These are phyloP conservation scores for Aspergillus tubingensis DNA, from an alignment of 2,329 filamentous ascomycete species.

Conservation along the genomic window DNA sequence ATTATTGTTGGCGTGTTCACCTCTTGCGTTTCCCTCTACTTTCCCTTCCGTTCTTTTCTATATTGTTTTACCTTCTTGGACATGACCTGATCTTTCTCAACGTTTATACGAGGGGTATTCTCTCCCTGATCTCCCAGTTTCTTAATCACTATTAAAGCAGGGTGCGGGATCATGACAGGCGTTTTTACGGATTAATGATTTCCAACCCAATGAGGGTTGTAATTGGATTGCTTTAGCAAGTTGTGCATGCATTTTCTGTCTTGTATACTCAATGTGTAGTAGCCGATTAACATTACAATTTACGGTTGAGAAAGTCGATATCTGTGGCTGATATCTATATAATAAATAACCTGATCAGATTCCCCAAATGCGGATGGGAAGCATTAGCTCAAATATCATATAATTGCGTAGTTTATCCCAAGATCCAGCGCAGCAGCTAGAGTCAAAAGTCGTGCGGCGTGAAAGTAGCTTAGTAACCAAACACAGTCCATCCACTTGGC, in stretches of 20 bases:
- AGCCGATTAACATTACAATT: constrained; percentile 9
- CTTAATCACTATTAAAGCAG: constrained; percentile 7
- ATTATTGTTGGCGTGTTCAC: background rate
- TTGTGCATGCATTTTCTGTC: constrained; percentile 12
- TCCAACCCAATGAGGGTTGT: constrained; percentile 2
- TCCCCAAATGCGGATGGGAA: no score
- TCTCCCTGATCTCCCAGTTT: constrained; percentile 12
- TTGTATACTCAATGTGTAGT: constrained; percentile 5
- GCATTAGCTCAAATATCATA: no score
- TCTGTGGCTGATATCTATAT: no score
- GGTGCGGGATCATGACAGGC: constrained; percentile 10
- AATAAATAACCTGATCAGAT: no score
- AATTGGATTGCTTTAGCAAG: constrained; percentile 10
- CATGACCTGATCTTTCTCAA: constrained; percentile 8
- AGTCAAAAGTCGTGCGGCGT: background rate
- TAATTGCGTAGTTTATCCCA: no score
- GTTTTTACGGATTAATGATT: constrained; percentile 11
- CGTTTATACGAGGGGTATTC: constrained; percentile 7
- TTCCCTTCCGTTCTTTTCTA: constrained; percentile 5
- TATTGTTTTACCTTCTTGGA: constrained; percentile 18
- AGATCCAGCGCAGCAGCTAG: background rate
- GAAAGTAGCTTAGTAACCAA: background rate
- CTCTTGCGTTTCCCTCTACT: background rate
- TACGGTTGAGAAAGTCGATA: constrained; percentile 1
- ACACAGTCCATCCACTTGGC: background rate